A percentile compares a stretch with the other conserved stretches of the same genome.
These are phyloP conservation scores for Xerocomus amazonicus DNA, from an alignment of 1,284 basidiomycete species.

Conservation along the genomic window DNA sequence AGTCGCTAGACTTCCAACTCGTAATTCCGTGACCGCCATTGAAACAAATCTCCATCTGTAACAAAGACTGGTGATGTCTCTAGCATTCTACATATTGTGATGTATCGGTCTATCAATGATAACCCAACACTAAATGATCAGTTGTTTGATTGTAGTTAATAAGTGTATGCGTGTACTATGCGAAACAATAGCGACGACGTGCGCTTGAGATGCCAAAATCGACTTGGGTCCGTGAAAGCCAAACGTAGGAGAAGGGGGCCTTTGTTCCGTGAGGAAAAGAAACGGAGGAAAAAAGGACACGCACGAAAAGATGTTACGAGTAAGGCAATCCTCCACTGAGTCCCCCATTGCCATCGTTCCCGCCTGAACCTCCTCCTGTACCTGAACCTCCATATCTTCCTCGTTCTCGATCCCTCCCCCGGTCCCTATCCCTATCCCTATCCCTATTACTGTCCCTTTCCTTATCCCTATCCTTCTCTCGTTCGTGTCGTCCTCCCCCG, in stretches of 20 bases:
- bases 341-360: slow-evolving; percentile 10
- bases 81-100: slow-evolving; percentile 15
- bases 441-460: slow-evolving; percentile 1
- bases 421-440: slow-evolving; percentile 3
- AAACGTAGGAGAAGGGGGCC: not conserved
- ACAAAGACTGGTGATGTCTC: not conserved
- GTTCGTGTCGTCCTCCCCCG: slow-evolving; percentile 18
- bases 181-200: slow-evolving; percentile 7
- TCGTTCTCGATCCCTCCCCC: slow-evolving; percentile 8
- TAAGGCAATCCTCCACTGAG: slow-evolving; percentile 24
- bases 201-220: slow-evolving; percentile 9
- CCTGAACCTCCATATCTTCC: slow-evolving; percentile 8
- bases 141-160: slow-evolving; percentile 19
- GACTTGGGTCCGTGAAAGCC: not conserved
- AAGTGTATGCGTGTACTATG: slow-evolving; percentile 19
- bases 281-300: not conserved
- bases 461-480: slow-evolving; percentile 11
- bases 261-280: not conserved
- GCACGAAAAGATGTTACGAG: slow-evolving; percentile 14
- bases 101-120: slow-evolving; percentile 8
- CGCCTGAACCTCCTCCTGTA: not conserved
- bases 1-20: too few relatives aligned
- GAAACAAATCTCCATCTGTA: too few relatives aligned
- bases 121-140: slow-evolving; percentile 19
- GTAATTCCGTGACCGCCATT: too few relatives aligned